Evolutionary conservation across 164 flowering plant species (phyloP), one percentile per base, ranked within the genome.

Genomic region (Nymphaea colorata): DNA sequence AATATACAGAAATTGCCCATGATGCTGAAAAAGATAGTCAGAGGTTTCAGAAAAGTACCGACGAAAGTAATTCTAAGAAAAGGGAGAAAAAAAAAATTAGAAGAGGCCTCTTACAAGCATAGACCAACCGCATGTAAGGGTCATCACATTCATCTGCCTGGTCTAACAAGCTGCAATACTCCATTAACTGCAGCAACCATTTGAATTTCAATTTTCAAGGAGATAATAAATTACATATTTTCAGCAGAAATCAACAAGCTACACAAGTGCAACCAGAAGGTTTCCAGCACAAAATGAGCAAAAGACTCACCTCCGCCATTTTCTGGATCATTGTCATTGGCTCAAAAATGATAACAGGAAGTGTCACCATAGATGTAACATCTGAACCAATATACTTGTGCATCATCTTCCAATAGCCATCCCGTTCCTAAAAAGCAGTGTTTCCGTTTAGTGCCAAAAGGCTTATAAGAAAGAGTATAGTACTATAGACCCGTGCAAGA

Each of bases 251-350:
- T 17, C 25, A 36, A 61, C 41, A 61, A n/a, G 16, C 6, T 3
- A 7, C n/a, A n/a, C n/a, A 61, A 61, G 7, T 11, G 63, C 6
- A 61, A 14, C 6, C 63, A 61, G 25, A n/a, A 6, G 42, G 3
- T 3, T 18, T 64, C 44, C 16, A 36, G 14, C 7, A 25, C 43
- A 41, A 47, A 68, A 16, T 16, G 8, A 65, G 45, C 67, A 43
- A 15, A 25, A 14, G 3, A 75, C 82, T 76, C 67, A 87, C 93
- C 90, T 87, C 88, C 2, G 90, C 90, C 83, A 87, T 79, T 80
- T 83, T 87, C 78, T 87, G 93, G 66, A 87, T 80, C 90, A 84
- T 86, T 43, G 93, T 81, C 88, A 83, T 86, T 60, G 93, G 93
- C 79, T 87, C 93, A 81, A 83, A 87, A 61, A 87, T 87, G 63